Evolutionary conservation across 1,139 yeast genomes (phyloP), one percentile per base, ranked within the genome.

Genomic region (Kluyveromyces marxianus): DNA sequence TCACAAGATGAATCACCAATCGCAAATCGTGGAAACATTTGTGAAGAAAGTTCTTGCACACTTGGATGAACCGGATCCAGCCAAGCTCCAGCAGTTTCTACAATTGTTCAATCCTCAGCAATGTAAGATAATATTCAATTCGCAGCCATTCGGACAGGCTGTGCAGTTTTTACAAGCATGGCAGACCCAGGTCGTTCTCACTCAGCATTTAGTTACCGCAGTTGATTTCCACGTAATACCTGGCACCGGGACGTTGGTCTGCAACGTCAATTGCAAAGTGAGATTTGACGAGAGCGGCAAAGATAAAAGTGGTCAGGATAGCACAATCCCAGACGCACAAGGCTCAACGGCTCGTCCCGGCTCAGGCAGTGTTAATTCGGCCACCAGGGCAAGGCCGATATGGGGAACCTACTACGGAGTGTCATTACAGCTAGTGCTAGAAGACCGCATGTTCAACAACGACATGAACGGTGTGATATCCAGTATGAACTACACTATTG

Each of bases 391-490:
- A 44, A 68, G 72, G 48, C 69, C 74, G 4, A 52, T 72, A 4
- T 79, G 83, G 83, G 80, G 90, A 7, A 70, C 83, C 10, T 79
- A 84, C 79, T 79, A 76, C 59, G 92, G 92, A 2, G 79, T 81
- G 37, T 74, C 76, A 49, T 55, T 82, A 31, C 77, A 72, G 53
- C 53, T 83, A 52, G 76, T 82, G 25, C 70, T 81, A 21, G 88
- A 83, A 60, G 83, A 78, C 48, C 58, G 69, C 10, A 69, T 79
- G n/a, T 60, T 70, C 42, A 70, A 69, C 47, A 45, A 75, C 70
- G 50, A 66, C 57, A 35, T 58, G 75, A 76, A 55, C 60, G 77
- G 58, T 67, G 62, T 81, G 33, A 75, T 75, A 53, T 74, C 62
- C 42, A 58, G 81, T 27, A 70, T 81, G 54, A 79, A 83, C 60